Conservation (phyloP, 495 filamentous ascomycete genomes). For the Beverwykella pulmonaria region DNA sequence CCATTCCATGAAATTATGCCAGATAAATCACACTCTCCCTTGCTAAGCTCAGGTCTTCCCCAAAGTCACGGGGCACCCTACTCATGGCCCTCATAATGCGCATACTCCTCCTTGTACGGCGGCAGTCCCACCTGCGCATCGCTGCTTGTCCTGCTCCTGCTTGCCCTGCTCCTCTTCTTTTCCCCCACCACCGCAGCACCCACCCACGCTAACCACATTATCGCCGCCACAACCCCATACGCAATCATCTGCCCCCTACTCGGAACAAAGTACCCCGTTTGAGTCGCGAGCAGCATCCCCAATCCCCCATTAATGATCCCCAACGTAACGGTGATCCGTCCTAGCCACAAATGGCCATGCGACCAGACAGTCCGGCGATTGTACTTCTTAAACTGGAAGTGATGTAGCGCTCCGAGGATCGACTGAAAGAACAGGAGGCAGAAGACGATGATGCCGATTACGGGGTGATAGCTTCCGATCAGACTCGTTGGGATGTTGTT, state of each 20-base stretch:
- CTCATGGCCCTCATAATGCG: neutral
- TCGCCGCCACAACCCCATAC: constrained; percentile 35
- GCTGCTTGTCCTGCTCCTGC: neutral
- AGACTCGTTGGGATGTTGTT: constrained; percentile 25
- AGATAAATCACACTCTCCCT: too few species aligned
- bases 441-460: constrained; percentile 47
- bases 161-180: constrained; percentile 14
- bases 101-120: constrained; percentile 19
- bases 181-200: constrained; percentile 30
- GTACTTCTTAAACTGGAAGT: constrained; percentile 46
- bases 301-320: constrained; percentile 50
- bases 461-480: constrained; percentile 41
- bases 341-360: constrained; percentile 47
- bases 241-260: constrained; percentile 32
- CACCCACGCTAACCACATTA: constrained; percentile 37
- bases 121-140: neutral
- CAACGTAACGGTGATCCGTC: constrained; percentile 43
- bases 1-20: too few species aligned
- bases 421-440: constrained; percentile 46
- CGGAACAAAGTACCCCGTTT: constrained; percentile 19
- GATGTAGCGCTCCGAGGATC: constrained; percentile 45
- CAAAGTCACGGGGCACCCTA: too few species aligned
- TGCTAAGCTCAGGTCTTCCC: too few species aligned
- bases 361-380: constrained; percentile 45
- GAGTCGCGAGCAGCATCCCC: constrained; percentile 40